These are phyloP conservation scores for Ustilago trichophora DNA, from an alignment of 1,284 basidiomycete species.

Conservation along the genomic window DNA sequence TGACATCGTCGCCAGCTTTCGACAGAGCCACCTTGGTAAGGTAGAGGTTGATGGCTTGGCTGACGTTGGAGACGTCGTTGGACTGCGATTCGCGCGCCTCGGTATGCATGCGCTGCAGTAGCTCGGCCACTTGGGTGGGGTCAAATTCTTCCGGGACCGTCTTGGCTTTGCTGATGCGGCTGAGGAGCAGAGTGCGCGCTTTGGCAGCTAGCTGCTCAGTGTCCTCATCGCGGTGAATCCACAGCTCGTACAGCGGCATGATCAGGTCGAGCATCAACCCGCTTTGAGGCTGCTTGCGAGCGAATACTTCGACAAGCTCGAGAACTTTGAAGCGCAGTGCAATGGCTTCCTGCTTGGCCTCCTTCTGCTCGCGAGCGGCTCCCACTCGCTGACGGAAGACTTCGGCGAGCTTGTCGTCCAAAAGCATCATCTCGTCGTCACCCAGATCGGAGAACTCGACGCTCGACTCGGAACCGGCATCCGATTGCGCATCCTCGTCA, in stretches of 20 bases:
- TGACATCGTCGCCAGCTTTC: constrained; percentile 14
- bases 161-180: constrained; percentile 79
- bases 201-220: constrained; percentile 80
- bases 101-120: constrained; percentile 77
- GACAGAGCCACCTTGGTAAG: constrained; percentile 69
- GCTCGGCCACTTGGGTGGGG: constrained; percentile 66
- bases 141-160: constrained; percentile 74
- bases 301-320: constrained; percentile 85
- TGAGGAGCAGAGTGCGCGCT: constrained; percentile 79
- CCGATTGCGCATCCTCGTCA: constrained; percentile 35
- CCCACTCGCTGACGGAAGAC: constrained; percentile 77
- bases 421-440: constrained; percentile 96
- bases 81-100: constrained; percentile 76
- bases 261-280: constrained; percentile 76
- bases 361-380: constrained; percentile 70
- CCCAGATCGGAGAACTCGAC: constrained; percentile 54
- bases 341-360: constrained; percentile 66
- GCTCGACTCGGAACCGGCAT: constrained; percentile 39
- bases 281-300: constrained; percentile 76
- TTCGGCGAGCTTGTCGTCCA: constrained; percentile 90
- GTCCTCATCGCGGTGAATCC: constrained; percentile 61
- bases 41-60: constrained; percentile 78
- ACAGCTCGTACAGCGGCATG: constrained; percentile 79
- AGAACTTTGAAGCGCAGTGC: constrained; percentile 95
- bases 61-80: constrained; percentile 74